Conservation (phyloP, 2,329 filamentous ascomycete species). For the Colletotrichum lentis region DNA sequence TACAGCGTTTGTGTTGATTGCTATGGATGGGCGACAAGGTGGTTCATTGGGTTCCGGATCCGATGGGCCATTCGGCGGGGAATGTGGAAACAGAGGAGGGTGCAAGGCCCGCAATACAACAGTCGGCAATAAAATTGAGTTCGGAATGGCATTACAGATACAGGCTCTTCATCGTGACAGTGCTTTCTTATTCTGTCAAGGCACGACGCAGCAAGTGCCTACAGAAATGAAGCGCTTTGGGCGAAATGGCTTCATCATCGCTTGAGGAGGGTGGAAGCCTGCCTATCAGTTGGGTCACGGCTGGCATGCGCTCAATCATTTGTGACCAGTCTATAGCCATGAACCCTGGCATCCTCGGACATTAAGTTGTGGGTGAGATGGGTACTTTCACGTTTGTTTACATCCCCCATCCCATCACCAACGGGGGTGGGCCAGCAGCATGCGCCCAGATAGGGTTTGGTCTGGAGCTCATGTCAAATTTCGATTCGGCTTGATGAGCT, state of each 20-base stretch:
- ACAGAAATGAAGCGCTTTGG: constrained; percentile 13
- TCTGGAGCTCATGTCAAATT: constrained; percentile 25
- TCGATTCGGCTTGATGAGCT: constrained; percentile 20
- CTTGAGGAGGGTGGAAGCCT: constrained; percentile 4
- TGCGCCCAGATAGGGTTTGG: constrained; percentile 24
- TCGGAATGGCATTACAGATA: neutral
- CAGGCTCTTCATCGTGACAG: constrained; percentile 10
- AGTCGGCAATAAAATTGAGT: neutral
- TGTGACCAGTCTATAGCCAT: constrained; percentile 24
- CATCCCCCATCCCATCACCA: constrained; percentile 13
- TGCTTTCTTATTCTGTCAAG: constrained; percentile 3
- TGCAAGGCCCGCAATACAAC: constrained; percentile 1
- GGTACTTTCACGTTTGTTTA: constrained; percentile 34
- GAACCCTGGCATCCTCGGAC: constrained; percentile 37
- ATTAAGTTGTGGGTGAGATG: constrained; percentile 37
- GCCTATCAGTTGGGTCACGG: constrained; percentile 27
- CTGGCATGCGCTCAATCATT: constrained; percentile 31
- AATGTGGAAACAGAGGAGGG: constrained; percentile 4
- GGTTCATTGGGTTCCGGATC: constrained; percentile 21
- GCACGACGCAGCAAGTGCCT: neutral
- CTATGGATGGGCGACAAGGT: constrained; percentile 11
- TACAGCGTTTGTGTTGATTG: constrained; percentile 4
- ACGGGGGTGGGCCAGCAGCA: neutral
- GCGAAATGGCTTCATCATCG: constrained; percentile 23
- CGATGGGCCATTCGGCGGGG: constrained; percentile 7